Base-by-base conservation (phyloP, 352 stramenopile species). In the Phytopythium helicoides region DNA sequence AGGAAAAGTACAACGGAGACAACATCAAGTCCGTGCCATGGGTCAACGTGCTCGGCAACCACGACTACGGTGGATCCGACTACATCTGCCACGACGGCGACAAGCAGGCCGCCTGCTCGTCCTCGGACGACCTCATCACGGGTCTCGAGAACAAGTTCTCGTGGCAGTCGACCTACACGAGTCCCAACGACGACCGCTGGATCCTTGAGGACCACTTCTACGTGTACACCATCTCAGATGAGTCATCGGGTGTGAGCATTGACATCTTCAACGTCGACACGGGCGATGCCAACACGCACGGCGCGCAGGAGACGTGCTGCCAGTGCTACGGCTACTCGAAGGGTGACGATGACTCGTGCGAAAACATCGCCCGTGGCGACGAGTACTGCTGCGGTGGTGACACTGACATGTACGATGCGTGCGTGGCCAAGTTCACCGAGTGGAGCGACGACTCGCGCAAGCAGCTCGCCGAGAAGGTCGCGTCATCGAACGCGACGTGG, bases 21-120 rank as follows among this genome's bases (percentile, higher is more conserved):
- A 68, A 77, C 55, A 64, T 87, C 16, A 72, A 65, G 19, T 68
- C 52, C 23, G 62, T 87, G 4, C 73, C 71, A 38, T 87, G 76
- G 76, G 44, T 87, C 25, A 87, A 86, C 31, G 74, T 86, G 23
- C 61, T 87, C 53, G 76, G 76, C n/a, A 87, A 87, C 65, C 76
- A 87, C 69, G 76, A 87, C 62, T 86, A 86, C 54, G 76, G 77
- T 45, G 76, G 76, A 14, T 68, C 68, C 28, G 71, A 60, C 36
- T 87, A 74, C 73, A 75, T 87, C 44, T 87, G 76, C 56, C 64
- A 58, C 14, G 54, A 72, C 38, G 64, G 62, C 7, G 56, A 63
- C 15, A 56, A 73, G 38, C 49, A 58, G 18, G 49, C 61, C 16
- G 45, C 64, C 28, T 80, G 70, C 41, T 53, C 40, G 33, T 56